Evolutionary conservation across 73 alveolate species (phyloP).

Genomic region (Tetrahymena thermophila): DNA sequence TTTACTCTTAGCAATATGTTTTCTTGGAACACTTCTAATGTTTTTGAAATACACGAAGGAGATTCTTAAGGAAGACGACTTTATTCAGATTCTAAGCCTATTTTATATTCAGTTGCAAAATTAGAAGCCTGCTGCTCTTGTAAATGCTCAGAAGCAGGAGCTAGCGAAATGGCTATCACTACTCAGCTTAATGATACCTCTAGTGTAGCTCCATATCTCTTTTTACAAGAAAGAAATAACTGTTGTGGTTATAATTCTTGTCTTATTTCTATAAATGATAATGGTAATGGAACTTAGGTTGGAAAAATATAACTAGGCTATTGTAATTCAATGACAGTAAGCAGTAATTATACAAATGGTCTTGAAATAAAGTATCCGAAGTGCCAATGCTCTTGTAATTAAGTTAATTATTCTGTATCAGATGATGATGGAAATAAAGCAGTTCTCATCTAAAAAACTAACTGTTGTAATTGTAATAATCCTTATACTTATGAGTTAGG

Average conservation of each 20-base stretch:
- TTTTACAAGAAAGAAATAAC: background rate
- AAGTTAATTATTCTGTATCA: background rate
- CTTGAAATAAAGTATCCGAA: background rate
- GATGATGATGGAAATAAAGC: background rate
- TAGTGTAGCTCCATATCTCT: background rate
- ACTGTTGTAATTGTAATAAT: background rate
- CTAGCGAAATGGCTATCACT: background rate
- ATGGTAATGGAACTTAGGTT: background rate
- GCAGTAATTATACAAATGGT: background rate
- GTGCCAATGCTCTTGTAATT: background rate
- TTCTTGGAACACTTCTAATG: background rate
- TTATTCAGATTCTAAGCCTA: background rate
- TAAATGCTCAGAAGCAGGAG: background rate
- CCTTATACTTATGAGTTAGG: background rate
- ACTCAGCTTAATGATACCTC: background rate
- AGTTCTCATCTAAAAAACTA: background rate
- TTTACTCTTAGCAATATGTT: background rate
- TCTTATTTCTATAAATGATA: background rate
- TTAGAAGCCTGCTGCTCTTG: background rate
- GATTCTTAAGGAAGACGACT: background rate
- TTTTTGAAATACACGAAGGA: background rate
- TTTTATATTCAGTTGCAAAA: background rate
- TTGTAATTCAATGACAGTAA: background rate
- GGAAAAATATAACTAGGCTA: background rate
- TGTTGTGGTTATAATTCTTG: background rate